phyloP scores from a whole-genome alignment of 2,329 filamentous ascomycete genomes.

The Cladosporium sp. region DNA sequence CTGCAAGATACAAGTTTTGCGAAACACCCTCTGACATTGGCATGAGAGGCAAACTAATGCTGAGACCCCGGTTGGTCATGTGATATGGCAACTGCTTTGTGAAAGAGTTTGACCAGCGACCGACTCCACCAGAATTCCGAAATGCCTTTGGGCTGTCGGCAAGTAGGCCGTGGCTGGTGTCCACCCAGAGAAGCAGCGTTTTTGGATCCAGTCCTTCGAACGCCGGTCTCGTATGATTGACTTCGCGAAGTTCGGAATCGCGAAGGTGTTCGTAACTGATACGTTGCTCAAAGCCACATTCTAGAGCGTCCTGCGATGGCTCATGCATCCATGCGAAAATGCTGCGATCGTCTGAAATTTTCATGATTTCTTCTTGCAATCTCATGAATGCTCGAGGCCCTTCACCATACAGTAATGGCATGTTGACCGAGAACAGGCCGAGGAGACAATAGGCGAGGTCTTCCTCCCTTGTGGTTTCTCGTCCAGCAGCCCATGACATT shows the following conservation, averaged over 20 bases:
- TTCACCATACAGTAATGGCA: slow-evolving; percentile 29
- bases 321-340: slow-evolving; percentile 21
- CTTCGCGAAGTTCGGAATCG: too few relatives aligned
- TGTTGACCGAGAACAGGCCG: slow-evolving; percentile 27
- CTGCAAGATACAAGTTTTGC: neutral
- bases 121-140: neutral
- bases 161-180: neutral
- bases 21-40: neutral
- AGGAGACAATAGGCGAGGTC: slow-evolving; percentile 30
- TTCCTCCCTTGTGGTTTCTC: slow-evolving; percentile 25
- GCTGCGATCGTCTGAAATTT: slow-evolving; percentile 25
- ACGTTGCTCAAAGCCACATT: too few relatives aligned
- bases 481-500: slow-evolving; percentile 26
- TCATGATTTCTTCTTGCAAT: slow-evolving; percentile 29
- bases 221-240: too few relatives aligned
- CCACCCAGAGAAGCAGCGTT: too few relatives aligned
- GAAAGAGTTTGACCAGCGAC: neutral
- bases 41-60: neutral
- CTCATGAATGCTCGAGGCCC: slow-evolving; percentile 26
- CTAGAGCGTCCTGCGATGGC: too few relatives aligned
- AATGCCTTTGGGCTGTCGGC: neutral
- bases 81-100: neutral
- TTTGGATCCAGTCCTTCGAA: too few relatives aligned
- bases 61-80: neutral
- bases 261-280: too few relatives aligned